Evolutionary conservation across 179 eudicot genomes (phyloP), one percentile per base, ranked within the genome.

Genomic region (Spinacia oleracea): DNA sequence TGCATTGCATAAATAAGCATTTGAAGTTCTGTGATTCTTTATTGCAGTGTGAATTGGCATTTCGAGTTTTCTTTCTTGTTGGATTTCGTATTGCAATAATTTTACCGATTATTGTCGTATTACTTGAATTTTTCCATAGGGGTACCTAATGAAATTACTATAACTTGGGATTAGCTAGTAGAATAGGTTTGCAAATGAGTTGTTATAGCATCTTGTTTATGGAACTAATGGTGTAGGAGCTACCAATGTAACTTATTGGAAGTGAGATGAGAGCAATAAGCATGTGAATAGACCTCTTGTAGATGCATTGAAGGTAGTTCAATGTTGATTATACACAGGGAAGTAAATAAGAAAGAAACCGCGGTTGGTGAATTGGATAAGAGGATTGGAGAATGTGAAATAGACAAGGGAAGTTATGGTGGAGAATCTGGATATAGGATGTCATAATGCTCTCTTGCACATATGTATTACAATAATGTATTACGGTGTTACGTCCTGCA

Each of bases 1-100:
- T 71, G 58, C 42, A 50, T 53, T 72, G 60, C 62, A 50, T 72
- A 29, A 34, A 72, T 72, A 72, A 51, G 60, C 62, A 25, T 12
- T n/a, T 70, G 21, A 45, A 25, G 55, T 14, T 4, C 25, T 70
- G 56, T 70, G 56, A 70, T 70, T 25, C 55, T 70, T 42, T 43
- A 12, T 45, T 70, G 73, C n/a, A 14, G 25, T 70, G 53, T 69
- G 23, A 29, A 23, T 27, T n/a, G 20, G n/a, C 56, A 70, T 70
- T 25, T 46, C 58, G 27, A 27, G 12, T 25, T 45, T 46, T 45
- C 21, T 45, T 10, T 46, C 38, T 45, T 70, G 38, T 29, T 27
- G 74, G 40, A 46, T 71, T 14, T 46, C 5, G 38, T 5, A 15
- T 69, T 42, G 55, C 6, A 3, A 3, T 43, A 14, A 48, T 25